These are phyloP conservation scores for Ophiobolus disseminans DNA, from an alignment of 2,329 filamentous ascomycete species.

Conservation along the genomic window DNA sequence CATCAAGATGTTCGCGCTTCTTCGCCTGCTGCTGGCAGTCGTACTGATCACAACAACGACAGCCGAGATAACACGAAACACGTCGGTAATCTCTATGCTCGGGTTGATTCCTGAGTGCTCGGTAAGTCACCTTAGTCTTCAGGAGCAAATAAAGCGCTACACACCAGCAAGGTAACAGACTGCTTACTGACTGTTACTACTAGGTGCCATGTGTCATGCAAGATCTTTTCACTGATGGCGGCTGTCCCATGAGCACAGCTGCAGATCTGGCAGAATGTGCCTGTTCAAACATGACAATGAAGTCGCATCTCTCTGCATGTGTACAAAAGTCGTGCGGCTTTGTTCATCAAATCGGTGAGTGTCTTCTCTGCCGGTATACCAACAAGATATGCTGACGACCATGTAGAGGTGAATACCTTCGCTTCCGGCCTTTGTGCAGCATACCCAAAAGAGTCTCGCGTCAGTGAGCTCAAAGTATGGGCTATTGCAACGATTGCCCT, in stretches of 20 bases:
- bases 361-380: too few relatives aligned
- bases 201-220: constrained; percentile 17
- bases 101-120: constrained; percentile 15
- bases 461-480: constrained; percentile 11
- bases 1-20: constrained; percentile 1
- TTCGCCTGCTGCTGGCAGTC: constrained; percentile 1
- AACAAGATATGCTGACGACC: not conserved
- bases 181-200: not conserved
- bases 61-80: constrained; percentile 5
- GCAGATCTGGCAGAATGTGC: constrained; percentile 12
- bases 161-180: not conserved
- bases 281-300: constrained; percentile 14
- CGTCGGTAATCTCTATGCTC: constrained; percentile 15
- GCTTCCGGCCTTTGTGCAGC: constrained; percentile 13
- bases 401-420: constrained; percentile 11
- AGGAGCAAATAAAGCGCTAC: not conserved
- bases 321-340: constrained; percentile 15
- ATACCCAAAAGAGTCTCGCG: constrained; percentile 19
- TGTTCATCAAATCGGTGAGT: constrained; percentile 10
- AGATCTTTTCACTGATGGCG: constrained; percentile 13
- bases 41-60: constrained; percentile 5
- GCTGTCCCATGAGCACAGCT: constrained; percentile 17
- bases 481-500: constrained; percentile 16
- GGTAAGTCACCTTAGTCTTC: constrained; percentile 4
- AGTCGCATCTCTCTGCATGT: constrained; percentile 14